These are phyloP conservation scores for Colletotrichum echinochloae DNA, from an alignment of 2,329 filamentous ascomycete species.

Conservation along the genomic window DNA sequence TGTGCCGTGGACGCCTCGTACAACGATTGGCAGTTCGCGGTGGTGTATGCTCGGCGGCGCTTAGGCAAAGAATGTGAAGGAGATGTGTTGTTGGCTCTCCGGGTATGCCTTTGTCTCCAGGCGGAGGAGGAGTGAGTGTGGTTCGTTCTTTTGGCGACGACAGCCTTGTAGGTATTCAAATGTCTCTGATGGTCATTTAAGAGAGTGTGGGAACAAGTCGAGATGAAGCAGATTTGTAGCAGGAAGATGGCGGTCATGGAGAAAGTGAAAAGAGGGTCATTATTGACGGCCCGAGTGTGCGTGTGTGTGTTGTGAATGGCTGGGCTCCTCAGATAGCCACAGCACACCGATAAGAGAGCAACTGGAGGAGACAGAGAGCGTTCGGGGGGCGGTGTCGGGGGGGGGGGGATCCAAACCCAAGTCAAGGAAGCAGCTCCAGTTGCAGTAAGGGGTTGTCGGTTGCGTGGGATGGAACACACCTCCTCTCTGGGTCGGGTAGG, in stretches of 20 bases:
- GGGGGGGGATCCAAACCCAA: slow-evolving; percentile 28
- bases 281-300: slow-evolving; percentile 37
- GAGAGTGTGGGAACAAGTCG: slow-evolving; percentile 59
- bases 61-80: slow-evolving; percentile 53
- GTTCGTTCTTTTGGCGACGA: slow-evolving; percentile 57
- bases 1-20: slow-evolving; percentile 45
- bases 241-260: slow-evolving; percentile 62
- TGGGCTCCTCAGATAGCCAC: slow-evolving; percentile 24
- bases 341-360: slow-evolving; percentile 31
- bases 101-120: slow-evolving; percentile 53
- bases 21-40: slow-evolving; percentile 48
- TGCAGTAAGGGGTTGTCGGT: slow-evolving; percentile 16
- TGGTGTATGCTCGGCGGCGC: slow-evolving; percentile 48
- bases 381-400: slow-evolving; percentile 26
- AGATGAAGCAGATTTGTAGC: slow-evolving; percentile 60
- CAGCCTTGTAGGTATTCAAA: slow-evolving; percentile 56
- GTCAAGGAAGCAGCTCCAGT: slow-evolving; percentile 29
- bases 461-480: slow-evolving; percentile 24
- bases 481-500: slow-evolving; percentile 37
- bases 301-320: slow-evolving; percentile 35
- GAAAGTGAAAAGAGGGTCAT: slow-evolving; percentile 43
- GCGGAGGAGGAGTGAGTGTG: slow-evolving; percentile 50
- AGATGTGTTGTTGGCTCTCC: slow-evolving; percentile 50
- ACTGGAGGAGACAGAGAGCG: slow-evolving; percentile 20
- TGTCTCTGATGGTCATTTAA: slow-evolving; percentile 57